These are phyloP conservation scores for Trypanosoma brucei DNA, from an alignment of 208 protist species.

Conservation along the genomic window DNA sequence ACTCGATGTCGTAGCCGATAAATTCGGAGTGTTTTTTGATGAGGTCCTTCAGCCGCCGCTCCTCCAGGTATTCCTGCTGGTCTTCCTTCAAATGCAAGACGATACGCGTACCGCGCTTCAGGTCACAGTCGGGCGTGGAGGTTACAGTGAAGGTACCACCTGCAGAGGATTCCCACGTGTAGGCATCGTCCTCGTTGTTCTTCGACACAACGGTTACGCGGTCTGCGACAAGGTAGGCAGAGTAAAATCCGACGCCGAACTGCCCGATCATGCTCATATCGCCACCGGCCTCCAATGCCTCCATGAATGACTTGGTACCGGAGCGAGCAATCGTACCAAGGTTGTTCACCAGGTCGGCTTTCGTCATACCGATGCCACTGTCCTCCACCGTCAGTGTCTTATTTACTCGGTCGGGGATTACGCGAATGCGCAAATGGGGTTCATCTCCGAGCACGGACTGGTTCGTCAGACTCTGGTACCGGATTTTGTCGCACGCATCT, in stretches of 20 bases:
- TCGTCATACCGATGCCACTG: constrained; percentile 99
- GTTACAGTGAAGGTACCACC: constrained; percentile 97
- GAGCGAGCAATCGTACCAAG: constrained; percentile 98
- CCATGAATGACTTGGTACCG: constrained; percentile 98
- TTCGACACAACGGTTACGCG: constrained; percentile 96
- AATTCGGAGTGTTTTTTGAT: constrained; percentile 99
- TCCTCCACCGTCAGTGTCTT: constrained; percentile 96
- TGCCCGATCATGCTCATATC: constrained; percentile 99
- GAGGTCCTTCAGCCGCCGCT: constrained; percentile 94
- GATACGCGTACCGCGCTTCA: constrained; percentile 97
- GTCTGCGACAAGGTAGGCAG: constrained; percentile 98
- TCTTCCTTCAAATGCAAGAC: constrained; percentile 97
- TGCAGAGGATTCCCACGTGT: constrained; percentile 97
- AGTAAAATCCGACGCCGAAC: constrained; percentile 99
- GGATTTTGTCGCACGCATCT: constrained; percentile 98
- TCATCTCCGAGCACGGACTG: constrained; percentile 85
- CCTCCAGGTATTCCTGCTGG: constrained; percentile 94
- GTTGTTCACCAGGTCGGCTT: constrained; percentile 98
- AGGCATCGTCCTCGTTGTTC: constrained; percentile 96
- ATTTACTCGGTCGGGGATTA: constrained; percentile 94
- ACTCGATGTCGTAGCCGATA: constrained; percentile 97
- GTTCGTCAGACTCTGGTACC: constrained; percentile 95
- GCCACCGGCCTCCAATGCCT: constrained; percentile 94
- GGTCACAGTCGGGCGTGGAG: constrained; percentile 55
- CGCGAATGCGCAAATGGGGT: constrained; percentile 93